Conservation (phyloP, 2,329 filamentous ascomycete species). For the Beauveria sp. region DNA sequence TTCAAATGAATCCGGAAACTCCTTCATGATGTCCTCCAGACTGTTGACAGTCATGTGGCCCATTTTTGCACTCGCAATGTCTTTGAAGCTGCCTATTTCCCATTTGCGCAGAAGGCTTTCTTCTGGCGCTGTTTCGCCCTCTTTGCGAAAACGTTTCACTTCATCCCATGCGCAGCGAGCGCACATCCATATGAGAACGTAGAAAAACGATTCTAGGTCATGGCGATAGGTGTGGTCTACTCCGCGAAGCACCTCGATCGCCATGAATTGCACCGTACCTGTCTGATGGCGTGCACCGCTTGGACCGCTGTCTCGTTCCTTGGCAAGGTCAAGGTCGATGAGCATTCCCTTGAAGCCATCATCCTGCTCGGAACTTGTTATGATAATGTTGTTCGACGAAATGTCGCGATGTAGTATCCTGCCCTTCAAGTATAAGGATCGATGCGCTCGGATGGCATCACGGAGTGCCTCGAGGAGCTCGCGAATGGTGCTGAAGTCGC, state of each 20-base stretch:
- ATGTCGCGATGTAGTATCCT: slow-evolving; percentile 30
- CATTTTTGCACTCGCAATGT: no score
- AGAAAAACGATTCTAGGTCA: neutral
- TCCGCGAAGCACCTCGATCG: no score
- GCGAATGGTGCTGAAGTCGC: slow-evolving; percentile 18
- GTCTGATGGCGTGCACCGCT: slow-evolving; percentile 3
- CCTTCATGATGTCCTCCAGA: neutral
- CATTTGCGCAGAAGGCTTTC: no score
- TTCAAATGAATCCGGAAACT: slow-evolving; percentile 14
- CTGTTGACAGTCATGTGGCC: no score
- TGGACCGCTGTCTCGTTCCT: slow-evolving; percentile 4
- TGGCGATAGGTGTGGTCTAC: no score
- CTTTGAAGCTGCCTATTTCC: no score
- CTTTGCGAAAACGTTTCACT: neutral
- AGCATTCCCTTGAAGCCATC: slow-evolving; percentile 16
- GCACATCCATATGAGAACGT: neutral
- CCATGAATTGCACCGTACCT: slow-evolving; percentile 2
- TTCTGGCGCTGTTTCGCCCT: no score
- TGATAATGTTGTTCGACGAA: slow-evolving; percentile 31
- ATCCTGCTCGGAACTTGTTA: slow-evolving; percentile 16
- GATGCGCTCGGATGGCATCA: slow-evolving; percentile 30
- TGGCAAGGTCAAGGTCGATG: slow-evolving; percentile 16
- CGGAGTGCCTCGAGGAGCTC: slow-evolving; percentile 27
- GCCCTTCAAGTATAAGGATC: slow-evolving; percentile 24
- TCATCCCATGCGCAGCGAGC: neutral